Evolutionary conservation across 2,329 filamentous ascomycete species (phyloP).

Genomic region (Stenocarpella maydis): DNA sequence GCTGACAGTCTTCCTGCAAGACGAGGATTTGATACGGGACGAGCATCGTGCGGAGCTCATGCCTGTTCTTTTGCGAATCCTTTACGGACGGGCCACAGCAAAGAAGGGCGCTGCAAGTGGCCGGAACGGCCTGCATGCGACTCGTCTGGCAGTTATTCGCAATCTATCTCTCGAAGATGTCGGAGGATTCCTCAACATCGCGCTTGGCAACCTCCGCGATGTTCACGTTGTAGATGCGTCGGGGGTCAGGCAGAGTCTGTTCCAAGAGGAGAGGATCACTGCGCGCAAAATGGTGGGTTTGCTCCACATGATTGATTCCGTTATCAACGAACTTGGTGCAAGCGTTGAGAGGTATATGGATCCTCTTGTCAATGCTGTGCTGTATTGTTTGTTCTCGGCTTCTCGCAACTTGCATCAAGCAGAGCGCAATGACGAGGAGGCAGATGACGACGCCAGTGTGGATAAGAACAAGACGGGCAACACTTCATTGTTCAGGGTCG

Average conservation of each 20-base stretch:
- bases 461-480: slow-evolving; percentile 52
- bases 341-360: slow-evolving; percentile 74
- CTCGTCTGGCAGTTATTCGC: slow-evolving; percentile 81
- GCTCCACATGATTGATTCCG: slow-evolving; percentile 87
- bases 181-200: slow-evolving; percentile 82
- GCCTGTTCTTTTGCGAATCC: slow-evolving; percentile 83
- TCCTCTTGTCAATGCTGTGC: slow-evolving; percentile 75
- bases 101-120: slow-evolving; percentile 80
- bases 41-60: slow-evolving; percentile 79
- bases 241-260: slow-evolving; percentile 58
- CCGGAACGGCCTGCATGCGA: slow-evolving; percentile 81
- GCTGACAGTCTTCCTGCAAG: slow-evolving; percentile 85
- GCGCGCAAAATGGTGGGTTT: slow-evolving; percentile 87
- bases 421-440: slow-evolving; percentile 50
- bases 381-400: slow-evolving; percentile 82
- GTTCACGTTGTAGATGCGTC: slow-evolving; percentile 65
- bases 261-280: slow-evolving; percentile 68
- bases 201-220: slow-evolving; percentile 73
- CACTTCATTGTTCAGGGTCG: slow-evolving; percentile 69
- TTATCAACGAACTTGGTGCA: slow-evolving; percentile 84
- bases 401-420: slow-evolving; percentile 56
- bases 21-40: slow-evolving; percentile 74
- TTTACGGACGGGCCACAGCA: slow-evolving; percentile 90
- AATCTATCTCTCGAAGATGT: slow-evolving; percentile 79
- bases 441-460: slow-evolving; percentile 42